Base-by-base conservation (phyloP, 352 stramenopile species). In the Nothophytophthora sp. region DNA sequence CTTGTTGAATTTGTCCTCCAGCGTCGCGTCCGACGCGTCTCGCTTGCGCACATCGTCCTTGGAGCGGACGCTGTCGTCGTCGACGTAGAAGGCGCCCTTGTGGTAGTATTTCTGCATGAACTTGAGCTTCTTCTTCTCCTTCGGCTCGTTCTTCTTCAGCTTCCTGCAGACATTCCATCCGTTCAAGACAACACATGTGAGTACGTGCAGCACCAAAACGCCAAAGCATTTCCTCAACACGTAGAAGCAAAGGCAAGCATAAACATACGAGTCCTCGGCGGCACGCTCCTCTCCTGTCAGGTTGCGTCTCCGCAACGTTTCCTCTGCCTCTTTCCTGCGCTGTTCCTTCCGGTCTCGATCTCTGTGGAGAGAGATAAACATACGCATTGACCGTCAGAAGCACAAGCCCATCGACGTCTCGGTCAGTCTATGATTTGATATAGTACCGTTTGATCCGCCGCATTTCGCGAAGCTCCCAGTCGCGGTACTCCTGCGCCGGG, bases 21-120 rank as follows among this genome's bases (percentile, higher is more conserved):
- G 72, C 11, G 92, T 98, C 10, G 90, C 90, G 1, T 82, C 92
- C 7, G 70, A 80, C 3, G 90, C 90, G 54, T 98, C 96, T 30
- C 89, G 87, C 39, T 89, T 85, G 23, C 95, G 91, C 19, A 98
- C 89, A 62, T 98, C 95, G 53, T 92, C 63, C 47, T 95, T 87
- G 18, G 86, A 76, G 32, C 77, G 61, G 19, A 97, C 71, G 46
- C 94, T 98, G 32, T 92, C 73, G 15, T 98, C 92, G 55, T 98
- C 96, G 78, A 99, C 96, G 63, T 98, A 99, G 51, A 99, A 99
- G 0, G 93, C 96, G 33, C 97, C 97, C 60, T 98, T 97, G 75
- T 99, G 97, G 70, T 99, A 98, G 63, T 99, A 99, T 49, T 98
- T 98, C 58, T 99, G 97, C 74, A 98, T 85, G 69, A 98, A 98